phyloP scores from a whole-genome alignment of 208 protist species.

The Novymonas esmeraldas region DNA sequence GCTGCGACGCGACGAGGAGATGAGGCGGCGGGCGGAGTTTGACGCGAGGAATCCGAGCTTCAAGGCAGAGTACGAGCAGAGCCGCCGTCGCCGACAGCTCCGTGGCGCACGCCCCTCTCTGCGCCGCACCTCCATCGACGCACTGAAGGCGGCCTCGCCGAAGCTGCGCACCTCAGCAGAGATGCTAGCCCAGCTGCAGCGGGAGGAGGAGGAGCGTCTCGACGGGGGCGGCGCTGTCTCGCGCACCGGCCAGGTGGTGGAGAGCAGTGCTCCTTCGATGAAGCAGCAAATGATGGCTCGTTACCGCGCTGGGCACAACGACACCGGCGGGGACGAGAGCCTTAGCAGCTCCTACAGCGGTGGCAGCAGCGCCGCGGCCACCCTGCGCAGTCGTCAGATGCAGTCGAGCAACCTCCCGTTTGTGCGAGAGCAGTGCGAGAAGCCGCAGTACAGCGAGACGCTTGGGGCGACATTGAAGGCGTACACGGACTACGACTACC shows the following conservation, averaged over 20 bases:
- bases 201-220: slow-evolving; percentile 46
- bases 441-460: slow-evolving; percentile 53
- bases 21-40: slow-evolving; percentile 80
- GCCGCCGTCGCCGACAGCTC: slow-evolving; percentile 37
- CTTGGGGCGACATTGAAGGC: slow-evolving; percentile 47
- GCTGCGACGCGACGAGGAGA: slow-evolving; percentile 77
- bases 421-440: slow-evolving; percentile 35
- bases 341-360: slow-evolving; percentile 1
- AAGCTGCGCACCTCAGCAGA: slow-evolving; percentile 57
- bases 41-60: slow-evolving; percentile 78
- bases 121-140: slow-evolving; percentile 12
- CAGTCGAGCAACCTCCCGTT: slow-evolving; percentile 39
- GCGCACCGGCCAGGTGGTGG: neutral
- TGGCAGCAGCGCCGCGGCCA: slow-evolving; percentile 6
- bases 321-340: slow-evolving; percentile 5
- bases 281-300: slow-evolving; percentile 53
- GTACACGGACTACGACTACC: slow-evolving; percentile 81
- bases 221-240: slow-evolving; percentile 14
- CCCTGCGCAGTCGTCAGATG: neutral
- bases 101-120: slow-evolving; percentile 1
- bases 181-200: slow-evolving; percentile 49
- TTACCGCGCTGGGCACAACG: slow-evolving; percentile 43
- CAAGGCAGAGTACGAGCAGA: slow-evolving; percentile 69
- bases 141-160: neutral
- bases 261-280: slow-evolving; percentile 11